Evolutionary conservation across 495 filamentous ascomycete species (phyloP).

Genomic region (Podospora comata): DNA sequence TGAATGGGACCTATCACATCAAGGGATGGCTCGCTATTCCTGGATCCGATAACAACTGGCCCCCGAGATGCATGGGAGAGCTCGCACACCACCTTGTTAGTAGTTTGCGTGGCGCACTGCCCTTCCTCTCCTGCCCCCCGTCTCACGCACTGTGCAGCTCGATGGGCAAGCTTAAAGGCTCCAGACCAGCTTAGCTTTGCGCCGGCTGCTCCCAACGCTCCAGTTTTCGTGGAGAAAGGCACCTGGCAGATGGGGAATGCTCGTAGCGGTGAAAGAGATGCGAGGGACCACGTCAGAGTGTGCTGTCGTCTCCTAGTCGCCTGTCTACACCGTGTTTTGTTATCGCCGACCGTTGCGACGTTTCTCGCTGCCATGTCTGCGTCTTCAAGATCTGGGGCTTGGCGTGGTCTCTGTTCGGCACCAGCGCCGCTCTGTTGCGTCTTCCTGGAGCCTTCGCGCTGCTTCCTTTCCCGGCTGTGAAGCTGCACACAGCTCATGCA

Average conservation of each 20-base stretch:
- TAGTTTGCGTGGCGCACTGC: background rate
- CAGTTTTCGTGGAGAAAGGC: background rate
- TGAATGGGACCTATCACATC: background rate
- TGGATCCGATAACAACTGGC: conserved; percentile 7
- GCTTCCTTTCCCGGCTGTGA: conserved; percentile 17
- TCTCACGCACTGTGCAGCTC: background rate
- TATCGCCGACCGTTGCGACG: background rate
- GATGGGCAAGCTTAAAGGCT: conserved; percentile 1
- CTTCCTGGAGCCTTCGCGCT: conserved; percentile 13
- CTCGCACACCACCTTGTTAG: conserved; percentile 3
- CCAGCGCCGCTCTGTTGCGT: conserved; percentile 10
- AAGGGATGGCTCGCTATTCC: background rate
- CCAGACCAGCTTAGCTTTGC: background rate
- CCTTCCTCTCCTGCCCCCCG: background rate
- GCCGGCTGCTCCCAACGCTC: background rate
- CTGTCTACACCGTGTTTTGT: background rate
- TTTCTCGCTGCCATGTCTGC: background rate
- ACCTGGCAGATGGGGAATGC: background rate
- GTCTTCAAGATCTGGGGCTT: background rate
- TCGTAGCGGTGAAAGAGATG: background rate
- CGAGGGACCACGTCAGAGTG: background rate
- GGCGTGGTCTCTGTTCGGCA: conserved; percentile 6
- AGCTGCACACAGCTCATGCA: conserved; percentile 7
- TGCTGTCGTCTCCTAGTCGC: background rate
- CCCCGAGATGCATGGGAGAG: background rate